Base-by-base conservation (phyloP, 441 rosid genomes). In the Populus hybrid region DNA sequence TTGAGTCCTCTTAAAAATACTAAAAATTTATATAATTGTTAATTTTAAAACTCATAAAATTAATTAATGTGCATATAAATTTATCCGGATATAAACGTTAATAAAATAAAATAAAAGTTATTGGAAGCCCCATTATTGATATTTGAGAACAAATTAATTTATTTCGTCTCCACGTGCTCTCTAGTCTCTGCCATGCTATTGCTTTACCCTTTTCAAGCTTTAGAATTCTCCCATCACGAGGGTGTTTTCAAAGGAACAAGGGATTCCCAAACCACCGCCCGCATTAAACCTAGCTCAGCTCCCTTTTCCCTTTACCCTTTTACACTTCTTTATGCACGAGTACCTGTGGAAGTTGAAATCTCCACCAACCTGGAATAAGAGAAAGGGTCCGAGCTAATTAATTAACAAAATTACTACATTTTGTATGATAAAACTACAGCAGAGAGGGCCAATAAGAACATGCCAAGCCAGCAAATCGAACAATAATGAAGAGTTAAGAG, bases 1-100 rank as follows among this genome's bases (percentile, higher is more conserved):
- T n/a, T n/a, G n/a, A n/a, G n/a, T n/a, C n/a, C n/a, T n/a, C n/a
- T n/a, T n/a, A n/a, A n/a, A n/a, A n/a, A n/a, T n/a, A n/a, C n/a
- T n/a, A n/a, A n/a, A 32, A 1, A 0, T 1, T 34, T 34, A 34
- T 1, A 34, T 34, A 1, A 0, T 34, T 1, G 0, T 34, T 34
- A 34, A 34, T 0, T 34, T 34, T 6, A 34, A 0, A 0, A 6
- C 0, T 0, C 0, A 0, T 34, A 0, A 6, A 0, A 34, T 34
- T 34, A 6, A 0, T 34, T 0, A 0, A 6, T 0, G 0, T 34
- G 6, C 0, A 0, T 1, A 0, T 1, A 34, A 34, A 0, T 0
- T 1, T 0, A 6, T 1, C 0, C 0, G 2, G 0, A 34, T 1
- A 34, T 0, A 0, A 0, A 34, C 0, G 0, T 34, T 34, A 34